Percentiles rank a stretch among this genome's conserved stretches.
phyloP scores from a whole-genome alignment of 2,329 filamentous ascomycete genomes.

The Pseudophaeomoniella oleicola region DNA sequence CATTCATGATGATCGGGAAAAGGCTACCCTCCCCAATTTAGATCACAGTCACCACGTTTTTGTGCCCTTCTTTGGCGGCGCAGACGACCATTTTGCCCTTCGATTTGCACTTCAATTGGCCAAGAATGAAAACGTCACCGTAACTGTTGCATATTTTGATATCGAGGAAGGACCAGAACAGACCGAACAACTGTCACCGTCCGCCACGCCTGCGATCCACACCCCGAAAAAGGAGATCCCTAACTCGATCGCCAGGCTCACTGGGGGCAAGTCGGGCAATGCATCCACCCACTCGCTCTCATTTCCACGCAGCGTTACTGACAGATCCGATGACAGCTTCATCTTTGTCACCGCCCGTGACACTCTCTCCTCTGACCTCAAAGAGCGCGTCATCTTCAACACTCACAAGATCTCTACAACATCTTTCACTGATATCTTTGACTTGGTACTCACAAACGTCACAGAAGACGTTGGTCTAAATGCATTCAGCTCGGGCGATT shows the following conservation, averaged over 20 bases:
- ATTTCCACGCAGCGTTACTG: too few relatives aligned
- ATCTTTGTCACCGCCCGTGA: background rate
- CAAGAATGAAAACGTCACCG: constrained; percentile 63
- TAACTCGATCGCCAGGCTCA: too few relatives aligned
- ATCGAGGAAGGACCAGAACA: constrained; percentile 7
- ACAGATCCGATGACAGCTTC: background rate
- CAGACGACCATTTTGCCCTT: constrained; percentile 68
- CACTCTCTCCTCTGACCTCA: background rate
- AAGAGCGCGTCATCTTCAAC: background rate
- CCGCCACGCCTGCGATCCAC: too few relatives aligned
- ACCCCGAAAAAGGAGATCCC: too few relatives aligned
- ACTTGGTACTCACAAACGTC: background rate
- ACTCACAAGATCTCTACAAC: background rate
- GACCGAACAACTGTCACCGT: background rate
- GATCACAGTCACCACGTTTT: constrained; percentile 72
- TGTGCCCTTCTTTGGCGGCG: constrained; percentile 71
- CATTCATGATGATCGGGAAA: constrained; percentile 8
- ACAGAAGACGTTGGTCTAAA: background rate
- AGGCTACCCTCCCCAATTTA: constrained; percentile 41
- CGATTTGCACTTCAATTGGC: constrained; percentile 72
- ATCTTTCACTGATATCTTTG: background rate
- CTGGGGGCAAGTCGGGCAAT: too few relatives aligned
- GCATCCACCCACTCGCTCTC: too few relatives aligned
- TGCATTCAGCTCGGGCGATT: background rate
- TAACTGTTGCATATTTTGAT: constrained; percentile 53